These are phyloP conservation scores for Dovyalis caffra DNA, from an alignment of 345 rosid species.

Conservation along the genomic window DNA sequence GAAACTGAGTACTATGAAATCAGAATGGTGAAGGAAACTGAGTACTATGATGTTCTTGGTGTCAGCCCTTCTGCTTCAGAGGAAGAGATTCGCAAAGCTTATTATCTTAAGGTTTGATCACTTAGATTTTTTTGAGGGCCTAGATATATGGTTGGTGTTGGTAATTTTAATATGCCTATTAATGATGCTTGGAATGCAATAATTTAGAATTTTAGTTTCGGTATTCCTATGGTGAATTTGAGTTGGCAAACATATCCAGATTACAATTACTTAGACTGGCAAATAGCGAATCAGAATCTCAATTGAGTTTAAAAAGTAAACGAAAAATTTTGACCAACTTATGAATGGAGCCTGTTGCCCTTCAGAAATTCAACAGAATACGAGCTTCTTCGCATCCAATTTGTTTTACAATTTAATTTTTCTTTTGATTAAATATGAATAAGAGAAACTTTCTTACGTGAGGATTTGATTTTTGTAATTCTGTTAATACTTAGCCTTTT, in stretches of 20 bases:
- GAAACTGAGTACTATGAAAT: too few species aligned
- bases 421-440: too few species aligned
- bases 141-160: too few species aligned
- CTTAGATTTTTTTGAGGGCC: neutral
- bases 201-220: neutral
- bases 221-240: neutral
- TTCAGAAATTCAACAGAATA: neutral
- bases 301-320: neutral
- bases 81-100: conserved; percentile 70
- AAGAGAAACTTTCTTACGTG: neutral
- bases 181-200: neutral
- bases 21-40: conserved; percentile 65
- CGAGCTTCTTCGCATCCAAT: neutral
- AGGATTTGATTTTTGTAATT: neutral
- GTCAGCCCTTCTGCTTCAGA: conserved; percentile 55
- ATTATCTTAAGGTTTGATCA: conserved; percentile 56
- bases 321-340: neutral
- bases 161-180: neutral
- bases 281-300: neutral
- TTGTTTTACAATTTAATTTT: too few species aligned
- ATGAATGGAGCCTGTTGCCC: neutral
- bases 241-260: neutral
- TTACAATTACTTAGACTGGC: neutral
- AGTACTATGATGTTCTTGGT: conserved; percentile 70
- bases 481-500: neutral